Conservation (phyloP, 345 rosid species). For the Adansonia digitata region DNA sequence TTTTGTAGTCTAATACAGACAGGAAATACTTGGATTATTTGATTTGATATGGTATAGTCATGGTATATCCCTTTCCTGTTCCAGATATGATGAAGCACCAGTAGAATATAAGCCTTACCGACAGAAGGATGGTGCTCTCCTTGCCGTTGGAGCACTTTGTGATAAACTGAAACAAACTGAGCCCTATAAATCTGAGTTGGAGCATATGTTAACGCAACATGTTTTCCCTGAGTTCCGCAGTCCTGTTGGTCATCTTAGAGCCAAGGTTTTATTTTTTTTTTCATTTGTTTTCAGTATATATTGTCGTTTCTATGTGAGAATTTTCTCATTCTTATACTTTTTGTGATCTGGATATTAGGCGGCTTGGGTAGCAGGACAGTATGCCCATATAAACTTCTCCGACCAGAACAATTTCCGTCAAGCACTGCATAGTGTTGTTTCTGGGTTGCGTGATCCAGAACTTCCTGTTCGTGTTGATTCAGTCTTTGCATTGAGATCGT, state of each 20-base stretch:
- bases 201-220: constrained; percentile 91
- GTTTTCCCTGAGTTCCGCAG: constrained; percentile 96
- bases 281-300: neutral
- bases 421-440: constrained; percentile 80
- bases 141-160: constrained; percentile 97
- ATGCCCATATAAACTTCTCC: constrained; percentile 77
- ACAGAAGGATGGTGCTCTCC: constrained; percentile 97
- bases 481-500: constrained; percentile 90
- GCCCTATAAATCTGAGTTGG: constrained; percentile 87
- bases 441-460: constrained; percentile 90
- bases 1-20: neutral
- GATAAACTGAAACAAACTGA: constrained; percentile 94
- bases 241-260: constrained; percentile 94
- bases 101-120: constrained; percentile 70
- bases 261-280: constrained; percentile 55
- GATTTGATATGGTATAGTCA: neutral
- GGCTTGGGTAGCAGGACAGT: constrained; percentile 99
- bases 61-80: neutral
- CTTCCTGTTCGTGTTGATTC: constrained; percentile 99
- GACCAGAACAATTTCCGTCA: constrained; percentile 79
- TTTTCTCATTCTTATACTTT: neutral
- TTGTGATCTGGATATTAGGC: constrained; percentile 45
- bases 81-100: constrained; percentile 78
- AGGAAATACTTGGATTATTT: neutral
- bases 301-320: neutral